These are phyloP conservation scores for Cladobotryum protrusum DNA, from an alignment of 2,329 filamentous ascomycete genomes.

Conservation along the genomic window DNA sequence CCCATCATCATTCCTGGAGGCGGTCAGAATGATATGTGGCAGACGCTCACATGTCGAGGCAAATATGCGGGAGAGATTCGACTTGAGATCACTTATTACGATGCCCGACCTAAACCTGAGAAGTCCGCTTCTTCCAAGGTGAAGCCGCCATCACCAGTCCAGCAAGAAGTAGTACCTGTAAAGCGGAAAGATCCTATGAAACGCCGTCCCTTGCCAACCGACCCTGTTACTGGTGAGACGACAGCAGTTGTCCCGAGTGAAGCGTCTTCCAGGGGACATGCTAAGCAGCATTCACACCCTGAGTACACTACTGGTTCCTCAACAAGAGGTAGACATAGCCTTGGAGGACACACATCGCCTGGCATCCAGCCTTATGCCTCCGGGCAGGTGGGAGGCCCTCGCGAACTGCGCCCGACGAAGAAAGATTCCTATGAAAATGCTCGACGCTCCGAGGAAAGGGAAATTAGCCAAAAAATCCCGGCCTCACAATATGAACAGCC, in stretches of 20 bases:
- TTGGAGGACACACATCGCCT: background rate
- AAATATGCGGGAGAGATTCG: conserved; percentile 95
- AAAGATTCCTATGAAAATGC: conserved; percentile 33
- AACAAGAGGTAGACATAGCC: no score
- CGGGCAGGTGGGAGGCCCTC: conserved; percentile 18
- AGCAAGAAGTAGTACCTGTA: conserved; percentile 32
- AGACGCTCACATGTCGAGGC: conserved; percentile 76
- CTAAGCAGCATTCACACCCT: conserved; percentile 32
- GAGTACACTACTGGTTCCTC: conserved; percentile 20
- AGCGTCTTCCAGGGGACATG: conserved; percentile 43
- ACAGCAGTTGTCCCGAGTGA: conserved; percentile 23
- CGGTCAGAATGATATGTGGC: conserved; percentile 92
- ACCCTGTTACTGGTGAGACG: conserved; percentile 58
- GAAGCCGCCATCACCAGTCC: conserved; percentile 32
- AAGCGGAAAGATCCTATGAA: conserved; percentile 61
- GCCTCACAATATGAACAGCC: conserved; percentile 31
- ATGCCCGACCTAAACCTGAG: conserved; percentile 75
- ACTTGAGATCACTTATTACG: conserved; percentile 95
- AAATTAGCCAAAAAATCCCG: conserved; percentile 27
- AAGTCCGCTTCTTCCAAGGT: conserved; percentile 54
- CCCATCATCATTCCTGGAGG: conserved; percentile 78
- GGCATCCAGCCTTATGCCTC: conserved; percentile 9
- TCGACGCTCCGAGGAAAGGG: conserved; percentile 31
- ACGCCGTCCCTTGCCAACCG: conserved; percentile 74
- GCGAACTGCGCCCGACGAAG: conserved; percentile 27